Base-by-base conservation (phyloP, 2,329 filamentous ascomycete species). In the Zymoseptoria ardabiliae region DNA sequence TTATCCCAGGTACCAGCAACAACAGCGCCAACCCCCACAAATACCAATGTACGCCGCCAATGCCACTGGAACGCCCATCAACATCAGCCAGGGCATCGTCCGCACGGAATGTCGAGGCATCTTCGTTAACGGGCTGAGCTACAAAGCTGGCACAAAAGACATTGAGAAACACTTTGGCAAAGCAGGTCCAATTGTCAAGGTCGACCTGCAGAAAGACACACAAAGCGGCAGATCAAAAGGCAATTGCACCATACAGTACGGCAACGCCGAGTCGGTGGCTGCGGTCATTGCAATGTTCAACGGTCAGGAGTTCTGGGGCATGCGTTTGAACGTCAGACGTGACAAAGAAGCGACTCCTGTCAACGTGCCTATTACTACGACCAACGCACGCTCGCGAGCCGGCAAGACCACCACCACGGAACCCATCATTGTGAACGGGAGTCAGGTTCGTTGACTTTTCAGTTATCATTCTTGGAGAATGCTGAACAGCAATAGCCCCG, bases 121-220 rank as follows among this genome's bases (percentile, higher is more conserved):
- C 50, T 71, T 71, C 56, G 66, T 71, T 30, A 66, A 60, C 19
- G 63, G 62, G 17, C 58, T 72, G 5, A 65, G 63, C 63, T 71
- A 61, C 66, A 66, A 67, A 61, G 66, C 68, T 19, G 57, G 59
- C n/a, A 55, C 59, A 10, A 60, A 60, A 20, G 69, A 71, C 19
- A 62, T 72, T 28, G 56, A 67, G 50, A 56, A 45, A 1, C 55
- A 64, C 50, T 72, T 72, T 64, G 54, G 59, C 54, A 54, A 58
- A 56, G 68, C 65, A 22, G 70, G 70, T 20, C 50, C 61, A 8
- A 64, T 72, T 51, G 60, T 63, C 22, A 66, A 64, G 25, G 64
- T 67, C 53, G 65, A 68, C 13, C 45, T 69, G 22, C 67, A 62
- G n/a, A 68, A 65, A 55, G 65, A 70, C 41, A 20, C 59, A 2